Evolutionary conservation across 352 stramenopile species (phyloP), one percentile per base, ranked within the genome.

Genomic region (Globisporangium radiosum): DNA sequence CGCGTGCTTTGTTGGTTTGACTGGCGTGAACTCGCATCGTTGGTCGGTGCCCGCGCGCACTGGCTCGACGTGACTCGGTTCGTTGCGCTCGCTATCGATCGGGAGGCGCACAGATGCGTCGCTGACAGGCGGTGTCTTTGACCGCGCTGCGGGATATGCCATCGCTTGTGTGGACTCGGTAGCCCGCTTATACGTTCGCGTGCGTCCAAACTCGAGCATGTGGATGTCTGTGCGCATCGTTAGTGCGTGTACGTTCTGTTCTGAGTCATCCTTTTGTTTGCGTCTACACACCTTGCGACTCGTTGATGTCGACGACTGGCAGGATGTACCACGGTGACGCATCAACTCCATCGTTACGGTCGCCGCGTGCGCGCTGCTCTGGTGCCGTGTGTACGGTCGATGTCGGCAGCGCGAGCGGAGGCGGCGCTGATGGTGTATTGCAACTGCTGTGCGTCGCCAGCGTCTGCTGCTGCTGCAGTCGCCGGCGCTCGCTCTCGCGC

Each of bases 251-350:
- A 33, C 25, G 25, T 33, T 33, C 10, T 15, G 11, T 15, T 7
- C 45, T 44, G 40, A 1, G 25, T 33, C 25, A 33, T 33, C 2
- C 25, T 33, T 33, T 33, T 33, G 25, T 33, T 33, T 33, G 25
- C 25, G 25, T 33, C 25, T 33, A 33, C 57, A 38, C 14, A 82
- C 76, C 76, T 68, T 82, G 72, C 13, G 76, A 87, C 62, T 87
- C 70, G 33, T 79, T 66, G 15, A 67, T 61, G 42, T 78, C 69
- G 47, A 68, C 52, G 6, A 81, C 60, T 38, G 72, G 56, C 37
- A 81, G 44, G 59, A 87, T 87, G 62, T 87, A 87, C 74, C 76
- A 87, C n/a, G 75, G 74, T 17, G 75, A 70, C 11, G 65, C 78
- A 0, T 60, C 11, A 7, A 49, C 15, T 17, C 17, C 10, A 9